Base-by-base conservation (phyloP, 1,139 yeast genomes). In the Pichia sp. region DNA sequence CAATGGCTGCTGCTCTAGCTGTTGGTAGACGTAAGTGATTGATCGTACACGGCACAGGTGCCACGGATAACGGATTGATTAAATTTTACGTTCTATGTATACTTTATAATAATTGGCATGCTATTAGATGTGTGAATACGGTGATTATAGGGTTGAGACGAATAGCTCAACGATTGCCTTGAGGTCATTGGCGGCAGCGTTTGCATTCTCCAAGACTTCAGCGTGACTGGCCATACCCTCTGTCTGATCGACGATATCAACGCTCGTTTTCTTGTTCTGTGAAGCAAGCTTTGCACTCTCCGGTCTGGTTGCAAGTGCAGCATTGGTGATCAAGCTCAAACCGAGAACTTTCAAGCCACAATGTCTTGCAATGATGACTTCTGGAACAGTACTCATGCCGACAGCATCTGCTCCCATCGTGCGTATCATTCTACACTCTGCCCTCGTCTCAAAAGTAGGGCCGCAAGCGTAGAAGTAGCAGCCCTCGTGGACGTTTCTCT, bases 301-400 rank as follows among this genome's bases (percentile, higher is more conserved):
- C 10, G 95, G 91, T 40, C 72, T 70, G n/a, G 71, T 82, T 17
- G 72, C 70, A 9, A 87, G 84, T 26, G 85, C 88, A 3, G 74
- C 77, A 55, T 91, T 91, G 21, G 97, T 91, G 44, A 91, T 81
- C 45, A 91, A 69, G 42, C 94, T 81, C 37, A 91, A 59, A 0
- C 96, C 97, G 44, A 91, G 64, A 4, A 86, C 94, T 45, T 67
- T 69, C 62, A 93, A 59, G 1, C 87, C 94, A 40, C 80, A 72
- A 58, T 91, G 97, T 53, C 96, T 78, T 3, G 96, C 97, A 12
- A 85, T 81, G 46, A 87, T 75, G 3, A 86, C 94, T 59, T 91
- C 98, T 0, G 98, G 96, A 24, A 88, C 96, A 0, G 97, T 91
- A 41, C 95, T 83, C 98, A 91, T 91, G 4, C 98, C 98, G 6